phyloP scores from a whole-genome alignment of 2,329 filamentous ascomycete genomes.

The Nigrospora sphaerica region DNA sequence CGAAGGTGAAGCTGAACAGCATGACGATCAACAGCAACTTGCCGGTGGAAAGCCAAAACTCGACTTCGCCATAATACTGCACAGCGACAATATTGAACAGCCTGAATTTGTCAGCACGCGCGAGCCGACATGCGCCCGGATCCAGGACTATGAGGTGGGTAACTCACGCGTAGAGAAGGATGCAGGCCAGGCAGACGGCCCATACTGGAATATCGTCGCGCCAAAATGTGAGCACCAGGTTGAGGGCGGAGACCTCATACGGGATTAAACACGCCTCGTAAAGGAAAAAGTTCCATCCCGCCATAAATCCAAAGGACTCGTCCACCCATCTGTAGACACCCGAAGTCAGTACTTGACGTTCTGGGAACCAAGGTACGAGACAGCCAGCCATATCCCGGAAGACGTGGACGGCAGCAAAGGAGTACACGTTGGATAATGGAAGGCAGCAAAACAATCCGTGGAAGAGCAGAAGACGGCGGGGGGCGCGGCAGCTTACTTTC shows the following conservation, averaged over 20 bases:
- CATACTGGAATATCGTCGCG: conserved; percentile 33
- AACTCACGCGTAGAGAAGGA: conserved; percentile 32
- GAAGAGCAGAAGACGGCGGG: too few species aligned
- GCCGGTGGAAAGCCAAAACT: conserved; percentile 60
- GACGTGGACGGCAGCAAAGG: too few species aligned
- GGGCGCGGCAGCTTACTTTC: conserved; percentile 30
- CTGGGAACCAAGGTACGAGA: not conserved
- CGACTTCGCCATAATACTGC: conserved; percentile 44
- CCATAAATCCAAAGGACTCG: conserved; percentile 55
- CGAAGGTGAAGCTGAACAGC: conserved; percentile 68
- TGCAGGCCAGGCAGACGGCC: conserved; percentile 35
- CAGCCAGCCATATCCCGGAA: too few species aligned
- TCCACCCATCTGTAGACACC: conserved; percentile 38
- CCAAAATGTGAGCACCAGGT: conserved; percentile 39
- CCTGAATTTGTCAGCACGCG: conserved; percentile 6
- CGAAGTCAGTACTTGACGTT: not conserved
- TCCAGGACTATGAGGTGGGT: not conserved
- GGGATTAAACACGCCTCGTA: conserved; percentile 33
- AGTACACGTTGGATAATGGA: too few species aligned
- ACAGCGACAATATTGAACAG: conserved; percentile 22
- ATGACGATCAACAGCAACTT: conserved; percentile 62
- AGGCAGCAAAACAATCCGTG: too few species aligned
- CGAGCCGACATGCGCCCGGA: conserved; percentile 6
- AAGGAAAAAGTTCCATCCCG: conserved; percentile 35
- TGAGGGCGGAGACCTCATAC: conserved; percentile 32